A percentile compares a stretch with the other conserved stretches of the same genome.
These are phyloP conservation scores for Diutina pseudorugosa DNA, from an alignment of 1,139 yeast species.

Conservation along the genomic window DNA sequence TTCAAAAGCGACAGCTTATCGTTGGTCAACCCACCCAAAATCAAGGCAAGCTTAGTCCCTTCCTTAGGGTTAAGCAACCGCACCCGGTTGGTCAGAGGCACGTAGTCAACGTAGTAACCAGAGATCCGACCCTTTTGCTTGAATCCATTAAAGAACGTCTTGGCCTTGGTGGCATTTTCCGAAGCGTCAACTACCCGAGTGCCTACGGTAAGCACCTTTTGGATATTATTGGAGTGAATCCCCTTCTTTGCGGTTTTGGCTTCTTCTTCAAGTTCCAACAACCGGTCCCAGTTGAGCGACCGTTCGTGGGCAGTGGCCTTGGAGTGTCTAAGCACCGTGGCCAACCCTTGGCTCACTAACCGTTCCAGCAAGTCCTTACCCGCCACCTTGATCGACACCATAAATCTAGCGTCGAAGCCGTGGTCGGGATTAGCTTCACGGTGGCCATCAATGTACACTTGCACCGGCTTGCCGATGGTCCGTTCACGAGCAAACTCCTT, in stretches of 20 bases:
- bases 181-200: conserved; percentile 71
- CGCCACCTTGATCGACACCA: conserved; percentile 41
- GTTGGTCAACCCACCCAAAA: conserved; percentile 63
- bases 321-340: conserved; percentile 68
- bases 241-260: conserved; percentile 52
- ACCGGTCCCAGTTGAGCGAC: conserved; percentile 66
- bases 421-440: conserved; percentile 48
- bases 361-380: conserved; percentile 50
- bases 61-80: conserved; percentile 61
- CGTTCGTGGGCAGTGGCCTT: conserved; percentile 59
- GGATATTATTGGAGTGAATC: conserved; percentile 36
- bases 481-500: conserved; percentile 61
- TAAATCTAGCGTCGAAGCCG: conserved; percentile 50
- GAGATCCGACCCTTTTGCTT: conserved; percentile 53
- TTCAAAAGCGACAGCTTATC: conserved; percentile 32
- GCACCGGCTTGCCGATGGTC: conserved; percentile 58
- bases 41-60: conserved; percentile 55
- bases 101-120: conserved; percentile 58
- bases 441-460: conserved; percentile 49
- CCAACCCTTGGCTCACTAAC: conserved; percentile 56
- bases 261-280: conserved; percentile 56
- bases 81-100: conserved; percentile 56
- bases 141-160: conserved; percentile 59
- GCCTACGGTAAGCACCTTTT: conserved; percentile 37
- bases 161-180: conserved; percentile 59